Evolutionary conservation across 2,329 filamentous ascomycete genomes (phyloP).

Genomic region (Stromatinia cepivora): DNA sequence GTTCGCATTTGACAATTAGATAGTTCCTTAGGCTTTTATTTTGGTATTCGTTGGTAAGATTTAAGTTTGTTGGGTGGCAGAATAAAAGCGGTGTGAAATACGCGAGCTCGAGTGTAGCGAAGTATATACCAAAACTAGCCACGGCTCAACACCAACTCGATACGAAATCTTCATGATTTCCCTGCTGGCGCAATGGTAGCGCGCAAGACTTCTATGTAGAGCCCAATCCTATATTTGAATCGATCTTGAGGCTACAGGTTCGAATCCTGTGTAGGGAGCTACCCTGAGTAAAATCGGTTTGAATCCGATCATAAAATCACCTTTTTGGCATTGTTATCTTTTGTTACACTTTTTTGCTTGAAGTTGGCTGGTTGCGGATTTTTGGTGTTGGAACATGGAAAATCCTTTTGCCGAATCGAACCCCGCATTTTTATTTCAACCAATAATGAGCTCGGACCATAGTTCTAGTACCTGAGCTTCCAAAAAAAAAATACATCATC

Average conservation of each 20-base stretch:
- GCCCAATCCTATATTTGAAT: background rate
- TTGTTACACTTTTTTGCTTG: background rate
- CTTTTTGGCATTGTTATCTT: background rate
- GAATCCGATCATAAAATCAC: rapidly evolving
- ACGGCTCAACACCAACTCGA: rapidly evolving
- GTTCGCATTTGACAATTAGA: no score
- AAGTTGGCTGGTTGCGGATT: background rate
- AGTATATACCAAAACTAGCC: rapidly evolving
- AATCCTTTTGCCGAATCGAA: background rate
- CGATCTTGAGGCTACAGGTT: slow-evolving; percentile 14
- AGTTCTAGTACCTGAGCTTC: background rate
- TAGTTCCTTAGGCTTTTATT: background rate
- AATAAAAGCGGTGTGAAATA: no score
- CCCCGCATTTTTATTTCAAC: background rate
- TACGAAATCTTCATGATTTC: background rate
- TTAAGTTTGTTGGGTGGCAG: no score
- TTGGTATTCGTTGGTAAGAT: background rate
- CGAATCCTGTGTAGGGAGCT: slow-evolving; percentile 10
- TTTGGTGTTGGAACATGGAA: background rate
- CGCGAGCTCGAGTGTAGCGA: rapidly evolving
- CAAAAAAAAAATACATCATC: slow-evolving; percentile 17
- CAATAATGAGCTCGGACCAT: background rate
- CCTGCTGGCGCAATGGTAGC: slow-evolving; percentile 22
- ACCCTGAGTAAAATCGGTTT: background rate
- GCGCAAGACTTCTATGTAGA: slow-evolving; percentile 16